These are phyloP conservation scores for Cryptomeria japonica DNA, from an alignment of 75 land plant genomes.

Conservation along the genomic window DNA sequence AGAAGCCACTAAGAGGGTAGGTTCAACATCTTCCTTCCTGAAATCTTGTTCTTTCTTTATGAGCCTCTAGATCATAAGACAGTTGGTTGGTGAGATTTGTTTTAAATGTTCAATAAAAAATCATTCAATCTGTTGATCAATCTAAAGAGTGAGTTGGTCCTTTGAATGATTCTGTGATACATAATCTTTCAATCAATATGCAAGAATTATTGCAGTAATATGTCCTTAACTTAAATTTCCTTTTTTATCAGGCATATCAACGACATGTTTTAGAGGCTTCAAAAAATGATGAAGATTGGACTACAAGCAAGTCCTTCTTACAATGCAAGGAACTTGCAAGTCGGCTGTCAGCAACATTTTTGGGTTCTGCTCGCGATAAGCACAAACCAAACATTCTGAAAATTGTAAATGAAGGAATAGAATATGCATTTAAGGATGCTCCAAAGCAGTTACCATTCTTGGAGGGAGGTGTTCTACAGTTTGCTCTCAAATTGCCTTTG, in stretches of 20 bases:
- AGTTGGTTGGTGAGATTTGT: neutral
- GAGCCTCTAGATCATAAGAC: neutral
- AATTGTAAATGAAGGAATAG: slow-evolving; percentile 78
- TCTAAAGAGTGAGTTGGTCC: slow-evolving; percentile 2
- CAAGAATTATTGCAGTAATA: neutral
- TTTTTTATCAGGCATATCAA: slow-evolving; percentile 53
- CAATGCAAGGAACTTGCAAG: slow-evolving; percentile 80
- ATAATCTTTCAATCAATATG: slow-evolving; percentile 8
- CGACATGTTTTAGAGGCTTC: slow-evolving; percentile 40
- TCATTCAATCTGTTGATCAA: neutral
- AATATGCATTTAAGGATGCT: slow-evolving; percentile 77
- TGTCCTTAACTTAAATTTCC: neutral
- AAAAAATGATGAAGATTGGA: slow-evolving; percentile 45
- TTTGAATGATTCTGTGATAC: neutral
- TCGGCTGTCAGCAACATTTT: slow-evolving; percentile 74
- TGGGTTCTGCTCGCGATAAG: slow-evolving; percentile 82
- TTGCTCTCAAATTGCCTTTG: slow-evolving; percentile 75
- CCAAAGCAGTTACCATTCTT: slow-evolving; percentile 81
- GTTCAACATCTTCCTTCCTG: neutral
- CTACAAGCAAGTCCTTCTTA: slow-evolving; percentile 43
- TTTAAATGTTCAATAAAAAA: slow-evolving; percentile 3
- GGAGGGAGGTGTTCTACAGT: slow-evolving; percentile 78
- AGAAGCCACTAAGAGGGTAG: slow-evolving; percentile 82
- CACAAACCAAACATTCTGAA: slow-evolving; percentile 66
- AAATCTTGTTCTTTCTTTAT: neutral